phyloP scores from a whole-genome alignment of 306 rosid genomes.

The Malus orientalis region DNA sequence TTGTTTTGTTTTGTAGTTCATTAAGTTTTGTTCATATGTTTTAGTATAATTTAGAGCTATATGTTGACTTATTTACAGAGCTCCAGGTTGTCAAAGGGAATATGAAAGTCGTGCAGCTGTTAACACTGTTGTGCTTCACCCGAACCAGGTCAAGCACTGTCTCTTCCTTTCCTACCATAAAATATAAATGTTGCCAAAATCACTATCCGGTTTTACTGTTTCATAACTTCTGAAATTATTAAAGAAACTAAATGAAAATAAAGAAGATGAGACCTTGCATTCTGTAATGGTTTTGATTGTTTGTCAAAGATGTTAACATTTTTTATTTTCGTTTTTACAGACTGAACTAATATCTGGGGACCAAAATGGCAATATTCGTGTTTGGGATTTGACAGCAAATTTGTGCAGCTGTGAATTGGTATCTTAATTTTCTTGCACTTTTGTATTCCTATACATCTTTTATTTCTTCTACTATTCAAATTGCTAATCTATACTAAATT shows the following conservation, averaged over 20 bases:
- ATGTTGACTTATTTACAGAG: conserved; percentile 44
- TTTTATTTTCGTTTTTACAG: conserved; percentile 38
- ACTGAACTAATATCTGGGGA: conserved; percentile 97
- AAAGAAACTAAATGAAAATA: background rate
- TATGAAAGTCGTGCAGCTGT: conserved; percentile 98
- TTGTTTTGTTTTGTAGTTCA: background rate
- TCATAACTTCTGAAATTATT: background rate
- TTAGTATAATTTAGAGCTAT: background rate
- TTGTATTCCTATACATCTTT: background rate
- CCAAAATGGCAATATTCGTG: conserved; percentile 97
- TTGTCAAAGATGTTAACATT: background rate
- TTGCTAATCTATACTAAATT: background rate
- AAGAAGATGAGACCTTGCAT: background rate
- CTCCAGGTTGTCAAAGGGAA: conserved; percentile 98
- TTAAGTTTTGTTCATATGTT: background rate
- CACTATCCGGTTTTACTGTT: background rate
- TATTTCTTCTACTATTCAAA: background rate
- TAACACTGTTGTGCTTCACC: conserved; percentile 95
- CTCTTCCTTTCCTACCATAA: conserved; percentile 5
- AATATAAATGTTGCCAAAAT: background rate
- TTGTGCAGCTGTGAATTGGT: conserved; percentile 99
- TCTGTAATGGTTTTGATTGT: background rate
- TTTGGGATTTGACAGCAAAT: conserved; percentile 99
- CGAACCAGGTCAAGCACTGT: conserved; percentile 69
- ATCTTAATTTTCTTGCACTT: conserved; percentile 7